Conservation (phyloP, 2,329 filamentous ascomycete genomes). For the Fusarium bulbicola region DNA sequence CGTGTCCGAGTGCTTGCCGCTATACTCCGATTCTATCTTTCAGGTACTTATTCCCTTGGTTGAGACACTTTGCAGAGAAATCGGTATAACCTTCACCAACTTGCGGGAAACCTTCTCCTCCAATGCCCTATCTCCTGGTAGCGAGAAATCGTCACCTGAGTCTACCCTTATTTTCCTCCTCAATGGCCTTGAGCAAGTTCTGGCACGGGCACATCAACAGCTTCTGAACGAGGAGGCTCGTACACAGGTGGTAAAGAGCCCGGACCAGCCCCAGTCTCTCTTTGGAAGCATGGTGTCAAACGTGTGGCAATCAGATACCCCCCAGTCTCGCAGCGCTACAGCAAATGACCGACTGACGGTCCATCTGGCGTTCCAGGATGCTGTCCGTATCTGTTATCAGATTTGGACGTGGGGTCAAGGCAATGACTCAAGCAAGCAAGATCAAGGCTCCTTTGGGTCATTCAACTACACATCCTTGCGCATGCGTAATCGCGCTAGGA, state of each 20-base stretch:
- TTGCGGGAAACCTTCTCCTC: constrained; percentile 71
- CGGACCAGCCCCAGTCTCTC: constrained; percentile 85
- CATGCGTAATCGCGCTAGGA: constrained; percentile 87
- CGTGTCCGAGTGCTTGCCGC: constrained; percentile 81
- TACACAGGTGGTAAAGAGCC: constrained; percentile 74
- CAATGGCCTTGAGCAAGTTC: constrained; percentile 90
- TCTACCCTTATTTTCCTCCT: constrained; percentile 83
- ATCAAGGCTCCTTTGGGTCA: constrained; percentile 77
- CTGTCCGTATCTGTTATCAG: constrained; percentile 87
- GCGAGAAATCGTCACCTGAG: constrained; percentile 61
- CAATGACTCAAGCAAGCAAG: constrained; percentile 65
- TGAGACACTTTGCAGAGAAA: constrained; percentile 85
- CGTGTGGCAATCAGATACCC: constrained; percentile 82
- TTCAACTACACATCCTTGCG: constrained; percentile 91
- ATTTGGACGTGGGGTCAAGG: constrained; percentile 95
- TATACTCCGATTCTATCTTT: constrained; percentile 87
- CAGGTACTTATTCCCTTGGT: constrained; percentile 91
- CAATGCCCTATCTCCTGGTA: constrained; percentile 28
- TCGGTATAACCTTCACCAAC: constrained; percentile 75
- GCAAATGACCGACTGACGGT: constrained; percentile 95
- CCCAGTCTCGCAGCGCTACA: constrained; percentile 81
- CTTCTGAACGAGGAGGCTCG: constrained; percentile 79
- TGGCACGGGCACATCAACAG: constrained; percentile 87
- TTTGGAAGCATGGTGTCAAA: constrained; percentile 96
- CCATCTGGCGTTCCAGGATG: constrained; percentile 95